Conservation (phyloP, 371 early-diverging fungal genomes). For the Massospora cicadina region DNA sequence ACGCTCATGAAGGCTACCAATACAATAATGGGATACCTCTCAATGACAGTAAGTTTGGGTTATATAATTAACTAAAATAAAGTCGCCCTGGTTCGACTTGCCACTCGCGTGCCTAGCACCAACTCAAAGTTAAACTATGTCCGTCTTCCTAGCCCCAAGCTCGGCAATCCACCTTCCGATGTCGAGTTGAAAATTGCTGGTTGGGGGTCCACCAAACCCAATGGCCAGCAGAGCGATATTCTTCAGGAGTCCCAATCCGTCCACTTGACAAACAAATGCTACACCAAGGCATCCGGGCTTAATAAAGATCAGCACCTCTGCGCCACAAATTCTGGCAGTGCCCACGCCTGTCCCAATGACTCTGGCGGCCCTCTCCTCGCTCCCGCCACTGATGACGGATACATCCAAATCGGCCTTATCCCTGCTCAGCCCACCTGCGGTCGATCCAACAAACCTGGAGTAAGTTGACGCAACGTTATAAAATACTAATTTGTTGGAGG, state of each 20-base stretch:
- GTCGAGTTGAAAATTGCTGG: not conserved
- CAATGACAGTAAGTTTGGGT: conserved; percentile 1
- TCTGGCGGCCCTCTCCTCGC: conserved; percentile 5
- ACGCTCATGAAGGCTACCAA: not conserved
- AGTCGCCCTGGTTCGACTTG: not conserved
- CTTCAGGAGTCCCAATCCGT: not conserved
- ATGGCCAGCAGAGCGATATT: not conserved
- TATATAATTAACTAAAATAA: not conserved
- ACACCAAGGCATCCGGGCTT: not conserved
- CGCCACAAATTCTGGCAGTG: not conserved
- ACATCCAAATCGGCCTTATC: conserved; percentile 5
- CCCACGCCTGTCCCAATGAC: conserved; percentile 1
- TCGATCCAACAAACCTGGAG: not conserved
- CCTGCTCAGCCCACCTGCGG: not conserved
- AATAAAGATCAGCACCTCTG: not conserved
- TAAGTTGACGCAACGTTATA: not conserved
- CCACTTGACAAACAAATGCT: not conserved
- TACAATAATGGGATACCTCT: not conserved
- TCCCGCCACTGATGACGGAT: not conserved
- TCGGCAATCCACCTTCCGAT: not conserved
- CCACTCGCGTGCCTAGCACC: not conserved
- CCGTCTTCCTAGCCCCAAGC: not conserved
- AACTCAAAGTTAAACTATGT: not conserved
- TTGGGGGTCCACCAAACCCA: not conserved
- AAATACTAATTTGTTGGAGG: conserved; percentile 4